Evolutionary conservation across 2,329 filamentous ascomycete species (phyloP), one percentile per base, ranked within the genome.

Genomic region (Pseudogymnoascus sp.): DNA sequence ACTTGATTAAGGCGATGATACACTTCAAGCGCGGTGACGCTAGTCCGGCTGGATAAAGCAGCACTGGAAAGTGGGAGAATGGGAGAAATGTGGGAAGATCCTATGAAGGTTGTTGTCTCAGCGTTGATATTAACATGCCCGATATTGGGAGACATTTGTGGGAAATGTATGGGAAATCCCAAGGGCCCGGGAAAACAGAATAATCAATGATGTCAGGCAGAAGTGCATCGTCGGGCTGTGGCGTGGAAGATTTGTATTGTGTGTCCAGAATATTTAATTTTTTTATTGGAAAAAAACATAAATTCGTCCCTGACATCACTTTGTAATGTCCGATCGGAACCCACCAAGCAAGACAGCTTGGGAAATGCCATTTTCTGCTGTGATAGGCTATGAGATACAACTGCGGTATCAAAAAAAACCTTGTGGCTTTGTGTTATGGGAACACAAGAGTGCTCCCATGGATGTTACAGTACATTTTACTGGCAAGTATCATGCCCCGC

Each of bases 241-340:
- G 50, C 81, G 79, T 80, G 80, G 81, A 75, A 70, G 72, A 69
- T 68, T 63, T 64, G 68, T 66, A 68, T 63, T 64, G 68, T 66
- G 70, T 66, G 69, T 66, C 67, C 59, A 62, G 62, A 60, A 62
- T 23, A 62, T 23, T 63, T 61, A 35, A 63, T 61, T 62, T 64
- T 63, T 63, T 63, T 62, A 12, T 62, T 42, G n/a, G n/a, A 53
- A 16, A 33, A 33, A 18, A 56, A 33, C 23, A 53, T 33, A 56
- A 33, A 56, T 33, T 56, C 28, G 28, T 56, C 50, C 50, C 50
- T 56, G 50, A 56, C 50, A 56, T 56, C 16, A 56, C 50, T 38
- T 38, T 21, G 28, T 33, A 56, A 56, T 56, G 11, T 56, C 50
- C 25, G 50, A 33, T 33, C 50, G 50, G 50, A 33, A 56, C 25